phyloP scores from a whole-genome alignment of 2,329 filamentous ascomycete genomes.

The Fusarium liriodendri region DNA sequence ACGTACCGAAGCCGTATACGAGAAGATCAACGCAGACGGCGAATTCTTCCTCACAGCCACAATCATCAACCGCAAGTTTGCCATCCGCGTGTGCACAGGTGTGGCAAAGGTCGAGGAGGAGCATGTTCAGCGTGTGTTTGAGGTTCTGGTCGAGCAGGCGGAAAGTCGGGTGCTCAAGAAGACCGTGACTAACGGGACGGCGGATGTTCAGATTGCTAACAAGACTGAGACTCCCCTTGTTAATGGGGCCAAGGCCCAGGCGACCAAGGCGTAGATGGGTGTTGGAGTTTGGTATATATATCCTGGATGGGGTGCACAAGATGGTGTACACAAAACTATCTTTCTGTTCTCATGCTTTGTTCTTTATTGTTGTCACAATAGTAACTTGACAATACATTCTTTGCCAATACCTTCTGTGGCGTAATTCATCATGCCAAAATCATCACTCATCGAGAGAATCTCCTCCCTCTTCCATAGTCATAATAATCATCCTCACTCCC shows the following conservation, averaged over 20 bases:
- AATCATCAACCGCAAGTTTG: conserved; percentile 77
- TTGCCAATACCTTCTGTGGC: not conserved
- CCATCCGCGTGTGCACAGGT: conserved; percentile 84
- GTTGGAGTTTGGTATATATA: not conserved
- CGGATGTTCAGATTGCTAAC: not conserved
- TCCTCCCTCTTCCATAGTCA: conserved; percentile 11
- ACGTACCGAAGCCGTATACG: conserved; percentile 80
- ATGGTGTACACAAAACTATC: not conserved
- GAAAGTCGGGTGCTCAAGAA: conserved; percentile 51
- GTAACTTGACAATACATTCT: not conserved
- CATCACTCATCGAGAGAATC: conserved; percentile 17
- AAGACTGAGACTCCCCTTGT: not conserved
- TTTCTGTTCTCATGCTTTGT: not conserved
- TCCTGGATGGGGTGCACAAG: not conserved
- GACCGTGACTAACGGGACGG: not conserved
- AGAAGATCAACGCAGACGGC: conserved; percentile 77
- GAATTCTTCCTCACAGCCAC: conserved; percentile 87
- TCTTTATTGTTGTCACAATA: not conserved
- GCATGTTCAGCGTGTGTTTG: conserved; percentile 79
- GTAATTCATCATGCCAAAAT: not conserved
- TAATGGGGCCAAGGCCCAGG: not conserved
- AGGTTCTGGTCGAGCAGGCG: conserved; percentile 73
- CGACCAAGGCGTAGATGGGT: not conserved
- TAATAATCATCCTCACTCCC: conserved; percentile 23
- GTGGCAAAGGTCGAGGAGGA: conserved; percentile 76